Evolutionary conservation across 345 rosid genomes (phyloP), one percentile per base, ranked within the genome.

Genomic region (Diplotaxis tenuifolia): DNA sequence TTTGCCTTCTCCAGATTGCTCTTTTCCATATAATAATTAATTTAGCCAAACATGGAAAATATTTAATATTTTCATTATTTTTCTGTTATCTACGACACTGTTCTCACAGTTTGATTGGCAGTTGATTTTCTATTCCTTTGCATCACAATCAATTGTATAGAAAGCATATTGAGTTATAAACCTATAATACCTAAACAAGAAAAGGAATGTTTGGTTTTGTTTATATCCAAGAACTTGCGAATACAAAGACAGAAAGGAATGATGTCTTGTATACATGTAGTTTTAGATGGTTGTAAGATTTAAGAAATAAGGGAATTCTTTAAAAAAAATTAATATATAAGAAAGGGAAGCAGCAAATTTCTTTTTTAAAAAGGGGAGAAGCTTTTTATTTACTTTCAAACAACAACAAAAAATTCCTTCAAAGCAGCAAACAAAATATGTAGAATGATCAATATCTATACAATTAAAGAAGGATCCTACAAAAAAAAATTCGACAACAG

Each of bases 141-240:
- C 65, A 76, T 63, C 75, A 47, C 79, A 54, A 54, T 70, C 79
- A 55, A 63, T n/a, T n/a, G n/a, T n/a, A n/a, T n/a, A n/a, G n/a
- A n/a, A n/a, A n/a, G n/a, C n/a, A n/a, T n/a, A n/a, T n/a, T n/a
- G n/a, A n/a, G n/a, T n/a, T n/a, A n/a, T n/a, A n/a, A n/a, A n/a
- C n/a, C n/a, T 68, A 52, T 61, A 27, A 62, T 38, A n/a, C 69
- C 64, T 14, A 75, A 25, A 74, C 18, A 73, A 32, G 12, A 6
- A 58, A 75, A 61, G 54, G 57, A 75, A 68, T 75, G 78, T 75
- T 75, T 75, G 0, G 49, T 75, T 75, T 75, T 75, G 78, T 75
- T 75, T 75, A 54, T 68, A 68, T 68, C 69, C 68, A 68, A 52
- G 49, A 68, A 19, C 56, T 75, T 52, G 10, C 32, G 67, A 68